A percentile compares a stretch with the other conserved stretches of the same genome.
Conservation (phyloP, 2,329 filamentous ascomycete genomes). For the Colletotrichum scovillei region DNA sequence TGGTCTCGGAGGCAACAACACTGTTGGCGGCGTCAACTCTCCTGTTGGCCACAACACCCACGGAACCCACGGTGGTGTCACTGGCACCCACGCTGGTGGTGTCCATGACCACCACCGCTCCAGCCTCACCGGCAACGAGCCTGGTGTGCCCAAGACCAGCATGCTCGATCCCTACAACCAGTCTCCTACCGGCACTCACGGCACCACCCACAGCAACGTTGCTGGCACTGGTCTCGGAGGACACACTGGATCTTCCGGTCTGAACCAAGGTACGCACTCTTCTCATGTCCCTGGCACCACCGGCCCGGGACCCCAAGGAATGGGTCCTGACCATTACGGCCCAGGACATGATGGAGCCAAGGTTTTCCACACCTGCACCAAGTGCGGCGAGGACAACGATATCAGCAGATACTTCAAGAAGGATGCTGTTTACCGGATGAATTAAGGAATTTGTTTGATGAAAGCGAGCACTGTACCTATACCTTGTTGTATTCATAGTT, state of each 20-base stretch:
- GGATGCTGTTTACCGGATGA: constrained; percentile 36
- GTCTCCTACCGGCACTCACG: not conserved
- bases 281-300: constrained; percentile 15
- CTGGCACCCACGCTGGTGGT: not conserved
- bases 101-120: constrained; percentile 7
- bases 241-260: constrained; percentile 14
- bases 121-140: constrained; percentile 10
- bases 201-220: not conserved
- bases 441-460: not conserved
- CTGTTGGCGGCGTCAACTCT: constrained; percentile 2
- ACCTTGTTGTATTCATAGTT: constrained; percentile 16
- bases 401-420: constrained; percentile 38
- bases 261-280: constrained; percentile 20
- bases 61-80: constrained; percentile 6
- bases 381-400: constrained; percentile 36
- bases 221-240: constrained; percentile 14
- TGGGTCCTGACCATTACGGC: constrained; percentile 36
- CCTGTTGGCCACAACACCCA: not conserved
- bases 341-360: constrained; percentile 36
- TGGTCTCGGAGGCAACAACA: constrained; percentile 1
- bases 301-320: constrained; percentile 5
- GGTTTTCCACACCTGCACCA: constrained; percentile 34
- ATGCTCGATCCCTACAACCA: constrained; percentile 36
- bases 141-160: constrained; percentile 25
- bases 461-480: constrained; percentile 7